Percentiles rank a stretch among this genome's conserved stretches.
These are phyloP conservation scores for Cystobasidium onofrii DNA, from an alignment of 768 basidiomycete genomes.

Conservation along the genomic window DNA sequence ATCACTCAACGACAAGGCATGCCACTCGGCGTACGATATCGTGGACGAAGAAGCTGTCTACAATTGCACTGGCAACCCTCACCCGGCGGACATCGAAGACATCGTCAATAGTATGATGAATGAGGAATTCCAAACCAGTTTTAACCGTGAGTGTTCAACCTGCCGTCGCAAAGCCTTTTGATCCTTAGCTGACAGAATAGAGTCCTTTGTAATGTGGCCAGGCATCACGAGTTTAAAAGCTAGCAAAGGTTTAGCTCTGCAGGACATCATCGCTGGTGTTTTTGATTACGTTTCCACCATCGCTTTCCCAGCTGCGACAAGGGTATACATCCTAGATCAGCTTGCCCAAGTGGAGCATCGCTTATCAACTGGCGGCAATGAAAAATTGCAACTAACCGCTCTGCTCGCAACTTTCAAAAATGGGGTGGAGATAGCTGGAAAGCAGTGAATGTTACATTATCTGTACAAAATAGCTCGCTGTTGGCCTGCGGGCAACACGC, in stretches of 20 bases:
- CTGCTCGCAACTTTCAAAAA: conserved; percentile 88
- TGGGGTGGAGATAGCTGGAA: conserved; percentile 57
- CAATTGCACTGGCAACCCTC: conserved; percentile 92
- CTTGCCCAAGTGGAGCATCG: conserved; percentile 95
- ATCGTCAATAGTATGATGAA: conserved; percentile 92
- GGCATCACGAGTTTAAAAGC: conserved; percentile 80
- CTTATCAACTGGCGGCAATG: conserved; percentile 80
- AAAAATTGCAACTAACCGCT: conserved; percentile 88
- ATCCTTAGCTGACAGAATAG: not conserved
- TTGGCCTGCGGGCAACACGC: no score
- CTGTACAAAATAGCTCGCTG: no score
- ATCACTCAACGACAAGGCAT: no score
- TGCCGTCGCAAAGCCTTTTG: not conserved
- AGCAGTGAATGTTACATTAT: not conserved
- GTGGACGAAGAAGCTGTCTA: conserved; percentile 87
- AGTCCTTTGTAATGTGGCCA: conserved; percentile 43
- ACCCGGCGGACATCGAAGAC: conserved; percentile 84
- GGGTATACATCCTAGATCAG: conserved; percentile 83
- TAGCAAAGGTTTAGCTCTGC: conserved; percentile 85
- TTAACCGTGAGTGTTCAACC: conserved; percentile 48
- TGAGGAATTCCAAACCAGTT: conserved; percentile 88
- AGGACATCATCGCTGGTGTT: conserved; percentile 83
- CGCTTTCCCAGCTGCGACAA: conserved; percentile 73
- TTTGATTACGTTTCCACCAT: conserved; percentile 83
- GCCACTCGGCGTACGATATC: conserved; percentile 87